A percentile compares a stretch with the other conserved stretches of the same genome.
These are phyloP conservation scores for Athelia psychrophila DNA, from an alignment of 1,284 basidiomycete genomes.

Conservation along the genomic window DNA sequence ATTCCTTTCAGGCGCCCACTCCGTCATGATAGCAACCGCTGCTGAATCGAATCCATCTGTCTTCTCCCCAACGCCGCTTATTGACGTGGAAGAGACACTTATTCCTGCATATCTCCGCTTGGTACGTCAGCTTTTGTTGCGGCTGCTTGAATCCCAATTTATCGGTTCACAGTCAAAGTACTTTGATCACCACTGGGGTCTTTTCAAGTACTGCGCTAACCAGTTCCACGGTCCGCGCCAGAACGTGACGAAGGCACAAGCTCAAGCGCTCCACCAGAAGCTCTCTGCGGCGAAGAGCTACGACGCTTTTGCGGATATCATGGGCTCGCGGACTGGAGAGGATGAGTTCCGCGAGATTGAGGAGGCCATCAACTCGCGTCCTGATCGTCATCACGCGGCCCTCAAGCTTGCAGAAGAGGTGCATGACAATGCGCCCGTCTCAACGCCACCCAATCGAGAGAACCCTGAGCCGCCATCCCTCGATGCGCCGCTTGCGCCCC, in stretches of 20 bases:
- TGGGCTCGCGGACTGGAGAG: slow-evolving; percentile 58
- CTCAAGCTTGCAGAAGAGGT: slow-evolving; percentile 7
- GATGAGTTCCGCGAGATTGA: slow-evolving; percentile 60
- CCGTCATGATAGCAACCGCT: slow-evolving; percentile 94
- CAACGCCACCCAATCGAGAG: slow-evolving; percentile 34
- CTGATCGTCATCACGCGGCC: slow-evolving; percentile 6
- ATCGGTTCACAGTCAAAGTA: slow-evolving; percentile 50
- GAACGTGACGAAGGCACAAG: slow-evolving; percentile 52
- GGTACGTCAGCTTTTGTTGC: slow-evolving; percentile 39
- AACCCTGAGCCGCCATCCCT: slow-evolving; percentile 36
- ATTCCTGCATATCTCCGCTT: slow-evolving; percentile 77
- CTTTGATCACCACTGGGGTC: slow-evolving; percentile 76
- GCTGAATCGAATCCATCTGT: slow-evolving; percentile 93
- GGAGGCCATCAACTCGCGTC: slow-evolving; percentile 47
- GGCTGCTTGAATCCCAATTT: background rate
- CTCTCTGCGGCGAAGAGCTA: slow-evolving; percentile 68
- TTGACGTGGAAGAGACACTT: slow-evolving; percentile 69
- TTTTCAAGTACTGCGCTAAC: slow-evolving; percentile 90
- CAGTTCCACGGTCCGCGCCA: slow-evolving; percentile 73
- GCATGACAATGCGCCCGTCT: slow-evolving; percentile 9
- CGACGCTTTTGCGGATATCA: slow-evolving; percentile 55
- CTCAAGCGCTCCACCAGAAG: slow-evolving; percentile 51
- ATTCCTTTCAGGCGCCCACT: slow-evolving; percentile 66
- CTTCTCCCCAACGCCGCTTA: slow-evolving; percentile 70
- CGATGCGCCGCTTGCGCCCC: slow-evolving; percentile 35